Percentiles rank a stretch among this genome's conserved stretches.
phyloP scores from a whole-genome alignment of 257 asterid genomes.

The Sherardia arvensis region DNA sequence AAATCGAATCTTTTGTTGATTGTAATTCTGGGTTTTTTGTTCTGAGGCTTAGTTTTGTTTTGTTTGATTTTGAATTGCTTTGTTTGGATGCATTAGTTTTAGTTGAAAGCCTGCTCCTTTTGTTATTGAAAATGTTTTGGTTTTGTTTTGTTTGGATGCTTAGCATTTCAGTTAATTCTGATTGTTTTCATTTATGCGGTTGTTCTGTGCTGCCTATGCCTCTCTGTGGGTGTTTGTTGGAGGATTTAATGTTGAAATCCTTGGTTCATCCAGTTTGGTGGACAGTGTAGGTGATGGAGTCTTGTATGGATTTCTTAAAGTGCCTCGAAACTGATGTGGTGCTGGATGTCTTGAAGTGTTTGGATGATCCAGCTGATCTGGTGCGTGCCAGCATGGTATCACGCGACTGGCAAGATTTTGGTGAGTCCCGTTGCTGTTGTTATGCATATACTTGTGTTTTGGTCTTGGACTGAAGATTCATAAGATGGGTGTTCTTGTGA shows the following conservation, averaged over 20 bases:
- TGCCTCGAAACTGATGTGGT: slow-evolving; percentile 41
- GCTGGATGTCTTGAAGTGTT: slow-evolving; percentile 32
- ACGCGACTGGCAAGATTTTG: slow-evolving; percentile 52
- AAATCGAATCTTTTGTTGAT: neutral
- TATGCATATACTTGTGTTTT: neutral
- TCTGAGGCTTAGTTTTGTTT: neutral
- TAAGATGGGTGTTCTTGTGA: neutral
- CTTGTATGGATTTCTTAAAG: slow-evolving; percentile 36
- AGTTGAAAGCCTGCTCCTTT: neutral
- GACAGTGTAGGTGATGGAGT: slow-evolving; percentile 20
- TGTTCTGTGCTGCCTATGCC: neutral
- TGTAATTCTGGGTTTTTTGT: slow-evolving; percentile 9
- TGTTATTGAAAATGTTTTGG: neutral
- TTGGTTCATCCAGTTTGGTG: slow-evolving; percentile 10
- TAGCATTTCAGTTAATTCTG: too few relatives aligned
- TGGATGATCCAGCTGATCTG: slow-evolving; percentile 65
- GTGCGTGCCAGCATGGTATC: slow-evolving; percentile 53
- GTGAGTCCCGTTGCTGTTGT: slow-evolving; percentile 28
- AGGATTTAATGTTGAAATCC: neutral
- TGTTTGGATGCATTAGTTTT: neutral
- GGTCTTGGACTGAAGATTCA: neutral
- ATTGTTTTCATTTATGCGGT: too few relatives aligned
- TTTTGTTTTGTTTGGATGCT: too few relatives aligned
- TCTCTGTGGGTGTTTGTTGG: neutral
- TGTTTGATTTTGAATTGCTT: neutral